Base-by-base conservation (phyloP, 2,329 filamentous ascomycete genomes). In the Aspergillus niger region DNA sequence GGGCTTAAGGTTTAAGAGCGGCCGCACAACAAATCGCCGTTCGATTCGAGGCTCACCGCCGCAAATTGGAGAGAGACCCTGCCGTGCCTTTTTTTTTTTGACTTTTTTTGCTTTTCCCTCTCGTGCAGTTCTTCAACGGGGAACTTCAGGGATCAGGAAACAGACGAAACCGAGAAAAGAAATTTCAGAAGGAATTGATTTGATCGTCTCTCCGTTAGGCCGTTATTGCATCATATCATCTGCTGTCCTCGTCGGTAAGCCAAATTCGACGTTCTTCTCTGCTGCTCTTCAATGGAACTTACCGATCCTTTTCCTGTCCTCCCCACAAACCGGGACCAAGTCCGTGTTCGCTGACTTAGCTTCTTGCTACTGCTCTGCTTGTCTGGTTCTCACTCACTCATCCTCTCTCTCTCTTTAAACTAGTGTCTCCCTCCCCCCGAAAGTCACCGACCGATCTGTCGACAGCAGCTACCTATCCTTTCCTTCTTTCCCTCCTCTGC, bases 11-110 rank as follows among this genome's bases (percentile, higher is more conserved):
- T 50, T 50, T 50, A 32, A 5, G 47, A 50, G 47, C 47, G 47
- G 47, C 47, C 47, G 47, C 47, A 50, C 47, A 50, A 50, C 47
- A 50, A 50, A 50, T 50, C 47, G 47, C 47, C 47, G 15, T 50
- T 50, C 15, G 24, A 50, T 17, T 50, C 47, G 47, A 50, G 26
- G 28, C 47, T 50, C 47, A 50, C 47, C 47, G 47, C 47, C 47
- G 47, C 47, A n/a, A 50, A 20, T 30, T 36, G 32, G 32, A 13
- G 32, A 28, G 41, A 44, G 41, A 24, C 41, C 41, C 20, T 44
- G 41, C 41, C 41, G 20, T 44, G 41, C 41, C 41, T 44, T 44
- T 49, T 50, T 28, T n/a, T 28, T 50, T 50, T 50, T 50, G 41
- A 22, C 41, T 22, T 22, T 22, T 17, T 20, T 44, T 44, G 41